phyloP scores from a whole-genome alignment of 495 filamentous ascomycete species.

The Jackrogersella multiformis region DNA sequence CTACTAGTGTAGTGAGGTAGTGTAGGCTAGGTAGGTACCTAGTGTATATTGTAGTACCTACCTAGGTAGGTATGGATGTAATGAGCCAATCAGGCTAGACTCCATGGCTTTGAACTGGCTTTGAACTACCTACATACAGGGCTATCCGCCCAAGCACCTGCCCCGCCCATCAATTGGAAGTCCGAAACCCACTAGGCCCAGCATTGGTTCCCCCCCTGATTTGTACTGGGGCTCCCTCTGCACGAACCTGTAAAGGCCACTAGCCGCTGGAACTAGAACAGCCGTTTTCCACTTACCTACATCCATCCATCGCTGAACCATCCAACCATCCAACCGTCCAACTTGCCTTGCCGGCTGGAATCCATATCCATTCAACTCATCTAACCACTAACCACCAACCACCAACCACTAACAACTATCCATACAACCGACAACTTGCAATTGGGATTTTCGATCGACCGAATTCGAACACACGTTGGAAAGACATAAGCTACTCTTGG shows the following conservation, averaged over 20 bases:
- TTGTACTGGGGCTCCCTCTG: conserved; percentile 37
- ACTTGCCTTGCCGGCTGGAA: conserved; percentile 12
- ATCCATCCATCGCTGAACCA: not conserved
- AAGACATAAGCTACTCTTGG: conserved; percentile 7
- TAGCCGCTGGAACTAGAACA: conserved; percentile 36
- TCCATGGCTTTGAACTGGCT: conserved; percentile 12
- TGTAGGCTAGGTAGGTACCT: no score
- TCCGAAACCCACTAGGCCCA: conserved; percentile 46
- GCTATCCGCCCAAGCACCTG: conserved; percentile 15
- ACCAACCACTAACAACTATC: not conserved
- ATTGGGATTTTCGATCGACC: conserved; percentile 29
- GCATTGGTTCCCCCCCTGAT: conserved; percentile 35
- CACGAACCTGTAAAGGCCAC: conserved; percentile 37
- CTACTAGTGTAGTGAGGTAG: no score
- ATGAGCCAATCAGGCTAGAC: conserved; percentile 38
- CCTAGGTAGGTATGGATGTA: conserved; percentile 18
- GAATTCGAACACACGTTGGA: conserved; percentile 10
- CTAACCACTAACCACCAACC: no score
- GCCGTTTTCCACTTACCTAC: conserved; percentile 27
- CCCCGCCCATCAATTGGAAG: conserved; percentile 33
- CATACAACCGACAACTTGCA: conserved; percentile 35
- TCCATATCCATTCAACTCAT: conserved; percentile 7
- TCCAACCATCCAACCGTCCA: not conserved
- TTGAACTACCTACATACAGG: conserved; percentile 11
- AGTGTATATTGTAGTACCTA: not conserved